Evolutionary conservation across 495 filamentous ascomycete species (phyloP).

Genomic region (Cercophora sp.): DNA sequence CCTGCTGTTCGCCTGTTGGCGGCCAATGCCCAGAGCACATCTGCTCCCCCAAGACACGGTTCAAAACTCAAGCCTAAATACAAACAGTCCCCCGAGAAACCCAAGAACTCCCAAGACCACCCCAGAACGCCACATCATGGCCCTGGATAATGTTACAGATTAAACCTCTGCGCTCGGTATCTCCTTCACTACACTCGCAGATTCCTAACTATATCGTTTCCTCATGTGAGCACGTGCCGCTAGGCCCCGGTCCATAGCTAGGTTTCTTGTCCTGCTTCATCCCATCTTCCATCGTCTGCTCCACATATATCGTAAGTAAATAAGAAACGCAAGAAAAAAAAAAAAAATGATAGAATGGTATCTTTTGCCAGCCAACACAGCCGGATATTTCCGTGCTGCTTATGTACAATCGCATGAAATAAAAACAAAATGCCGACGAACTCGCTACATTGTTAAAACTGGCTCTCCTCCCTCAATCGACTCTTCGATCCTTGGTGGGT

Average conservation of each 20-base stretch:
- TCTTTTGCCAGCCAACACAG: conserved; percentile 11
- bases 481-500: conserved; percentile 44
- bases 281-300: not conserved
- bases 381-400: not conserved
- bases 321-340: conserved; percentile 4
- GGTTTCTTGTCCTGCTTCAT: not conserved
- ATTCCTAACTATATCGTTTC: not conserved
- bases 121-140: conserved; percentile 7
- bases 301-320: conserved; percentile 1
- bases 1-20: not conserved
- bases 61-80: conserved; percentile 9
- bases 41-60: not conserved
- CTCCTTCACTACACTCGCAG: conserved; percentile 3
- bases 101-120: not conserved
- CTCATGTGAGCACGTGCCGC: not conserved
- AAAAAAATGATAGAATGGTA: conserved; percentile 12
- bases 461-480: conserved; percentile 42
- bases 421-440: not conserved
- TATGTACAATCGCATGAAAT: conserved; percentile 6
- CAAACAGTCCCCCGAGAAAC: not conserved
- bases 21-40: not conserved
- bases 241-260: not conserved
- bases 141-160: conserved; percentile 17
- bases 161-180: conserved; percentile 11
- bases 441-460: conserved; percentile 20